These are phyloP conservation scores for Saxophila tyrrhenica DNA, from an alignment of 495 filamentous ascomycete genomes.

Conservation along the genomic window DNA sequence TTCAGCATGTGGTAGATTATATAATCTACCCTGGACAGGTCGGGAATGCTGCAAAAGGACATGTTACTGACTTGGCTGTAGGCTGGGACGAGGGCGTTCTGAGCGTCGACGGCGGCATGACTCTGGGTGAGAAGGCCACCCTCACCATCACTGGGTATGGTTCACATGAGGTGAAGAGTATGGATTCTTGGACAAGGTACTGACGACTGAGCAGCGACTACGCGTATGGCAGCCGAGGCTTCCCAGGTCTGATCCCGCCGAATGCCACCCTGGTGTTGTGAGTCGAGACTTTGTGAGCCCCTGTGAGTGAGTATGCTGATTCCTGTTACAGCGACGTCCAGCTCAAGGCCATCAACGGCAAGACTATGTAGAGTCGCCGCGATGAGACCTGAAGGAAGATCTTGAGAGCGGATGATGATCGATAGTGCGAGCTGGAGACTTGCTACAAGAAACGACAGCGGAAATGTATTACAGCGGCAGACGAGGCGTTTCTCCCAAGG, in stretches of 20 bases:
- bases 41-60: not conserved
- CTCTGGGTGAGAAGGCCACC: conserved; percentile 66
- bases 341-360: conserved; percentile 32
- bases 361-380: conserved; percentile 11
- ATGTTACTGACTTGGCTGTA: conserved; percentile 29
- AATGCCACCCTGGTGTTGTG: conserved; percentile 35
- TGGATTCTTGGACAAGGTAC: conserved; percentile 8
- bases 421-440: too few species aligned
- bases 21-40: not conserved
- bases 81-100: conserved; percentile 83
- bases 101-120: conserved; percentile 44
- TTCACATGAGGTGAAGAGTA: conserved; percentile 3
- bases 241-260: conserved; percentile 34
- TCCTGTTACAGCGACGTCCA: conserved; percentile 28
- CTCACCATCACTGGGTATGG: conserved; percentile 66
- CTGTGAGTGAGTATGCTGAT: conserved; percentile 2
- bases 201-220: conserved; percentile 48
- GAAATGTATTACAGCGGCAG: too few species aligned
- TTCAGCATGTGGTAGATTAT: not conserved
- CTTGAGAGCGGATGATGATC: not conserved
- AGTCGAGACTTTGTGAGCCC: conserved; percentile 7
- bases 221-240: conserved; percentile 56
- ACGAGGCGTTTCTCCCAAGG: too few species aligned
- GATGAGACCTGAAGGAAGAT: not conserved
- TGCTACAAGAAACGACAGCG: too few species aligned